These are phyloP conservation scores for Quercus berberidifolia DNA, from an alignment of 306 rosid species.

Conservation along the genomic window DNA sequence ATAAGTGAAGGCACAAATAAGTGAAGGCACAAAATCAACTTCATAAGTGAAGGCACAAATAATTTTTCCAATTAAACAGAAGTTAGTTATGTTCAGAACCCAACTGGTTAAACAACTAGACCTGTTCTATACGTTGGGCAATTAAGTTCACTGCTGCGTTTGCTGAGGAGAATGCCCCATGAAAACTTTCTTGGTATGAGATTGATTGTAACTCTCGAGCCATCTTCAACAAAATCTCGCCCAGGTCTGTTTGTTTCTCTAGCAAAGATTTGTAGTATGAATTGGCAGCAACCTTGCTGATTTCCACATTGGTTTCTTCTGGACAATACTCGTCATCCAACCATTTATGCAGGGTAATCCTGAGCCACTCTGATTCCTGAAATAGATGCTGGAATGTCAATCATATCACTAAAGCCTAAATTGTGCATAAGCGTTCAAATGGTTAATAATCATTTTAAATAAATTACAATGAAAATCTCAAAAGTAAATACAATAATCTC, in stretches of 20 bases:
- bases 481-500: neutral
- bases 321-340: slow-evolving; percentile 97
- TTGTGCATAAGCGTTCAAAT: neutral
- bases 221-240: slow-evolving; percentile 82
- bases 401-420: neutral
- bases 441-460: neutral
- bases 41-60: neutral
- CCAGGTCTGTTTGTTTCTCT: slow-evolving; percentile 59
- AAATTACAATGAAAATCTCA: neutral
- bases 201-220: slow-evolving; percentile 58
- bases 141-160: slow-evolving; percentile 88
- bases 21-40: neutral
- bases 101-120: slow-evolving; percentile 1
- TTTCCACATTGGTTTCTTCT: slow-evolving; percentile 79
- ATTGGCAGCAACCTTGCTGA: slow-evolving; percentile 83
- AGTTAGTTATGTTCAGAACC: neutral
- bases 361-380: slow-evolving; percentile 96
- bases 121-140: slow-evolving; percentile 54
- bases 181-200: slow-evolving; percentile 92
- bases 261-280: slow-evolving; percentile 66
- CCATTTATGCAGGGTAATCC: slow-evolving; percentile 77
- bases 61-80: neutral
- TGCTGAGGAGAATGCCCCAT: slow-evolving; percentile 92
- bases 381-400: slow-evolving; percentile 3
- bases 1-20: neutral